Percentiles rank a stretch among this genome's conserved stretches.
Evolutionary conservation across 192 early-diverging fungal genomes (phyloP).

Genomic region (Cetraspora pellucida): DNA sequence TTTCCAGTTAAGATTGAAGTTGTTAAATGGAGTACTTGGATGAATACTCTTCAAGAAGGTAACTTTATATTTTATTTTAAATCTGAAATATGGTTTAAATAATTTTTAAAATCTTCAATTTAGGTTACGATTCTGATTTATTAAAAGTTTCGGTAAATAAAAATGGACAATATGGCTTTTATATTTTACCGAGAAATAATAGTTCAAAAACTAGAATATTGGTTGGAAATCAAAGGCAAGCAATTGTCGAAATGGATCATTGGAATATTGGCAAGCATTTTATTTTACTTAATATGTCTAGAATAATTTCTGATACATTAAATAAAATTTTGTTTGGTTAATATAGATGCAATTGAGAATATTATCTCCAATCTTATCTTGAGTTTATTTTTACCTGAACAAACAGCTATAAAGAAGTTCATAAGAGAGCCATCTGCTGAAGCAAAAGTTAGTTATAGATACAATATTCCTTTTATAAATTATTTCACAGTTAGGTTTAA

Average conservation of each 20-base stretch:
- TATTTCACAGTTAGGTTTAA: neutral
- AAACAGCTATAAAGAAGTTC: slow-evolving; percentile 34
- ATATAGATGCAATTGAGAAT: slow-evolving; percentile 38
- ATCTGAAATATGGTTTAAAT: neutral
- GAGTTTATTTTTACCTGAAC: slow-evolving; percentile 39
- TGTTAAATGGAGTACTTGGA: slow-evolving; percentile 21
- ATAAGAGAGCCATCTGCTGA: slow-evolving; percentile 8
- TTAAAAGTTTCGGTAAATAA: slow-evolving; percentile 3
- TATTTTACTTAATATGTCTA: neutral
- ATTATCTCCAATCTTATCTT: slow-evolving; percentile 35
- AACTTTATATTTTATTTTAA: neutral
- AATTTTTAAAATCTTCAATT: neutral
- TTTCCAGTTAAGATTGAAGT: slow-evolving; percentile 35
- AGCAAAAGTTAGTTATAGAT: slow-evolving; percentile 29
- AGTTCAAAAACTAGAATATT: slow-evolving; percentile 14
- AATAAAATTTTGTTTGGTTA: neutral
- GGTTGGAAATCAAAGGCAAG: slow-evolving; percentile 43
- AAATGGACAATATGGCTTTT: slow-evolving; percentile 46
- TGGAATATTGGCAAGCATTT: slow-evolving; percentile 41
- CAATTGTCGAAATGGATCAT: slow-evolving; percentile 29
- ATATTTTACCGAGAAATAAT: slow-evolving; percentile 34
- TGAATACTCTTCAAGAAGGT: neutral
- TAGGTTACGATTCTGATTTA: neutral
- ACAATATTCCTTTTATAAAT: neutral
- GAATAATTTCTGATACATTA: neutral